These are phyloP conservation scores for Aspergillus fructus DNA, from an alignment of 2,329 filamentous ascomycete genomes.

Conservation along the genomic window DNA sequence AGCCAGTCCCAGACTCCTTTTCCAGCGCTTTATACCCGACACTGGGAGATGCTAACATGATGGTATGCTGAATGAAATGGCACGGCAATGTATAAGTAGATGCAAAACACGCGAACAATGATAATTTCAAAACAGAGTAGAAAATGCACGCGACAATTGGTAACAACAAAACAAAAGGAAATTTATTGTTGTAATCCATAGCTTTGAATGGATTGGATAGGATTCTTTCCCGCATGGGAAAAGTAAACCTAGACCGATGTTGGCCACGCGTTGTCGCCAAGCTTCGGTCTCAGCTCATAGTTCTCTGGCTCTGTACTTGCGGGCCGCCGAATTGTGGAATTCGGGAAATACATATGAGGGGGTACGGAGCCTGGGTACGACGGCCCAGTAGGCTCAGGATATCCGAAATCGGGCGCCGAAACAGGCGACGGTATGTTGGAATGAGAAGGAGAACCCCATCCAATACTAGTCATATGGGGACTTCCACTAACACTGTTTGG, in stretches of 20 bases:
- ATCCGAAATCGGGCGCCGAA: slow-evolving; percentile 72
- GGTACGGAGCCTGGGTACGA: slow-evolving; percentile 45
- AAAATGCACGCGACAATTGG: slow-evolving; percentile 15
- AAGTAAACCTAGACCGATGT: slow-evolving; percentile 32
- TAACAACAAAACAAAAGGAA: slow-evolving; percentile 25
- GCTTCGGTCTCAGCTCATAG: slow-evolving; percentile 60
- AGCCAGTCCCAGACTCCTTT: slow-evolving; percentile 21
- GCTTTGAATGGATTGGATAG: background rate
- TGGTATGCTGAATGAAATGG: slow-evolving; percentile 19
- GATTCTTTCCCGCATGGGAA: background rate
- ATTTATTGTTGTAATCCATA: slow-evolving; percentile 7
- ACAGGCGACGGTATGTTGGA: slow-evolving; percentile 70
- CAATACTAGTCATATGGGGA: slow-evolving; percentile 77
- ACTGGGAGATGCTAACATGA: slow-evolving; percentile 23
- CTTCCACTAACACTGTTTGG: slow-evolving; percentile 75
- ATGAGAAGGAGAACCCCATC: slow-evolving; percentile 85
- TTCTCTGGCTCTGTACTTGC: slow-evolving; percentile 72
- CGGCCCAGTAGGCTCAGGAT: slow-evolving; percentile 68
- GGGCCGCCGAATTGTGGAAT: slow-evolving; percentile 67
- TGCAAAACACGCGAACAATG: slow-evolving; percentile 7
- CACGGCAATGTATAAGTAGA: slow-evolving; percentile 18
- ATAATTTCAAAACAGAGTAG: slow-evolving; percentile 1
- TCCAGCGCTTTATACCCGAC: slow-evolving; percentile 22
- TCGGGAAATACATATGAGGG: slow-evolving; percentile 71
- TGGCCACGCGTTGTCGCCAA: slow-evolving; percentile 38